These are phyloP conservation scores for Microbotryum silenes-acaulis DNA, from an alignment of 1,284 basidiomycete genomes.

Conservation along the genomic window DNA sequence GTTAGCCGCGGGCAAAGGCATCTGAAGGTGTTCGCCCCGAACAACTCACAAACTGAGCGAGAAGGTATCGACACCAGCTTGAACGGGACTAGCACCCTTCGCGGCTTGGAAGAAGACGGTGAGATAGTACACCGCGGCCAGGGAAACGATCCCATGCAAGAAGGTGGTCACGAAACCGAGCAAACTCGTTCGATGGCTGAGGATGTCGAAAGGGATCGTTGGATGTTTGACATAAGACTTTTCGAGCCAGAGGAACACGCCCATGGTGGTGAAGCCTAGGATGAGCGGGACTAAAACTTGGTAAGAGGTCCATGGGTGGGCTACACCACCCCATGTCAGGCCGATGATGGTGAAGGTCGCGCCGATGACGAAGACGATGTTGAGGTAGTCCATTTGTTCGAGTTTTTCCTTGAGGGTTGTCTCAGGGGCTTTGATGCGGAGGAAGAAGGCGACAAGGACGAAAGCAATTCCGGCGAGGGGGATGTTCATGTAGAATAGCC, in stretches of 20 bases:
- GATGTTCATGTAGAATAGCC: slow-evolving; percentile 21
- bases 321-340: slow-evolving; percentile 41
- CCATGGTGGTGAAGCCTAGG: slow-evolving; percentile 38
- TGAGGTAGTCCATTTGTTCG: slow-evolving; percentile 38
- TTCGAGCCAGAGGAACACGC: slow-evolving; percentile 35
- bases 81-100: slow-evolving; percentile 26
- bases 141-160: slow-evolving; percentile 36
- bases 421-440: slow-evolving; percentile 35
- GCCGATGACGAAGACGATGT: slow-evolving; percentile 25
- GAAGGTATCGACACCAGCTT: slow-evolving; percentile 35
- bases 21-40: background rate
- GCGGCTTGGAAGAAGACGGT: slow-evolving; percentile 33
- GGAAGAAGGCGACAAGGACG: slow-evolving; percentile 23
- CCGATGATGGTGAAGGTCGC: slow-evolving; percentile 34
- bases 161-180: slow-evolving; percentile 40
- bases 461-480: slow-evolving; percentile 32
- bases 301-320: slow-evolving; percentile 39
- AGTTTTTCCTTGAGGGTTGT: slow-evolving; percentile 38
- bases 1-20: background rate
- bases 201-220: slow-evolving; percentile 37
- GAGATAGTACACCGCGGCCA: slow-evolving; percentile 11
- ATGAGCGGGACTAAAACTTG: slow-evolving; percentile 38
- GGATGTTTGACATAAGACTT: slow-evolving; percentile 29
- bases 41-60: slow-evolving; percentile 17
- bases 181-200: slow-evolving; percentile 37